Conservation (phyloP, 2,329 filamentous ascomycete genomes). For the Aspergillus pseudoglaucus region DNA sequence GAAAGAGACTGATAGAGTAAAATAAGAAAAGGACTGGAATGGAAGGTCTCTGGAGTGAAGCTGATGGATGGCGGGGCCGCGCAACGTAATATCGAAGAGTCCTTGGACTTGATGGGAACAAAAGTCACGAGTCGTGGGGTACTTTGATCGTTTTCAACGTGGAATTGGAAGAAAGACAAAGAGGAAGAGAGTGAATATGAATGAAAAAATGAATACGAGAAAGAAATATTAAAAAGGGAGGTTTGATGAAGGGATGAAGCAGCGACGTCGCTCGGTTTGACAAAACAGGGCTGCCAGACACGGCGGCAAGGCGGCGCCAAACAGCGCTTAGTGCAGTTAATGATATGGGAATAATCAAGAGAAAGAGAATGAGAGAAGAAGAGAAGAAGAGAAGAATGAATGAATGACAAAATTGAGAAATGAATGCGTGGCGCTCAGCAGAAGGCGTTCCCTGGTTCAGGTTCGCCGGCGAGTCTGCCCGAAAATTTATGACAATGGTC, state of each 20-base stretch:
- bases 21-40: neutral
- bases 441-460: neutral
- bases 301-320: neutral
- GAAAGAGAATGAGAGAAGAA: neutral
- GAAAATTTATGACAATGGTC: no score
- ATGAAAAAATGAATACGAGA: neutral
- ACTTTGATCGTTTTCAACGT: neutral
- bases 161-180: neutral
- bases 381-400: neutral
- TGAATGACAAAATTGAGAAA: neutral
- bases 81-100: no score
- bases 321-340: neutral
- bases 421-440: neutral
- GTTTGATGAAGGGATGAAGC: neutral
- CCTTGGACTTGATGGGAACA: neutral
- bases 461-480: no score
- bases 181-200: neutral
- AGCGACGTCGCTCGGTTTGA: neutral
- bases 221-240: constrained; percentile 1
- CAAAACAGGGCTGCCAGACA: neutral
- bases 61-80: neutral
- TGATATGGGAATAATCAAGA: neutral
- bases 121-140: neutral
- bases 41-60: neutral
- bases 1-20: neutral